Evolutionary conservation across 768 basidiomycete genomes (phyloP), one percentile per base, ranked within the genome.

Genomic region (Pleurotus ostreatus): DNA sequence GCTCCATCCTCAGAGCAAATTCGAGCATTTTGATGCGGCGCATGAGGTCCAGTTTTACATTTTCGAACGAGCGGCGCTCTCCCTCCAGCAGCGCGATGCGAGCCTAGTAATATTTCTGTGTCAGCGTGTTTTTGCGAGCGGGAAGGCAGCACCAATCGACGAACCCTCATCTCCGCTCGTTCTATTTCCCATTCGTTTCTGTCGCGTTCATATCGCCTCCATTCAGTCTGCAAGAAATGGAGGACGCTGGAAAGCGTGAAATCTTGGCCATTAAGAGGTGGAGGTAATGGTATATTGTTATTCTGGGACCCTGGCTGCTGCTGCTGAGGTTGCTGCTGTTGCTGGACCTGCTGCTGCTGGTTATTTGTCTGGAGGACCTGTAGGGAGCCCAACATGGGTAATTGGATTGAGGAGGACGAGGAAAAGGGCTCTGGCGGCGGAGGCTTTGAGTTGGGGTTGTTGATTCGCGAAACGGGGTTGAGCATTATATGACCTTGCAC

Each of bases 141-240:
- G 9, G 30, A 34, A 60, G 55, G 59, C 46, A 61, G 57, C 54
- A 56, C 11, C 34, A 58, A 55, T 52, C 44, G 60, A 84, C 91
- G 65, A 61, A 94, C 94, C 81, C 96, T 82, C 95, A 98, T 98
- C 74, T 98, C 97, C 30, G 97, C 97, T 63, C 97, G 80, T 74
- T 98, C 97, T 65, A 99, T 99, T 79, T 99, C 97, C 96, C 96
- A 99, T 74, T 99, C 97, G 69, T 99, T 99, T 66, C 96, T 82
- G 75, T 99, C 97, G 70, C 95, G 87, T 72, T 98, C 97, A 67
- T 97, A 98, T 58, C 92, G 81, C 60, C 97, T 81, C 93, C 95
- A 98, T 78, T 99, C 97, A 18, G 92, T 93, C 76, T 99, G 97
- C 51, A 98, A 81, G 71, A 93, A 99, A 76, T 99, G 97, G 59